These are phyloP conservation scores for Bipolaris zeicola DNA, from an alignment of 2,329 filamentous ascomycete genomes.

Conservation along the genomic window DNA sequence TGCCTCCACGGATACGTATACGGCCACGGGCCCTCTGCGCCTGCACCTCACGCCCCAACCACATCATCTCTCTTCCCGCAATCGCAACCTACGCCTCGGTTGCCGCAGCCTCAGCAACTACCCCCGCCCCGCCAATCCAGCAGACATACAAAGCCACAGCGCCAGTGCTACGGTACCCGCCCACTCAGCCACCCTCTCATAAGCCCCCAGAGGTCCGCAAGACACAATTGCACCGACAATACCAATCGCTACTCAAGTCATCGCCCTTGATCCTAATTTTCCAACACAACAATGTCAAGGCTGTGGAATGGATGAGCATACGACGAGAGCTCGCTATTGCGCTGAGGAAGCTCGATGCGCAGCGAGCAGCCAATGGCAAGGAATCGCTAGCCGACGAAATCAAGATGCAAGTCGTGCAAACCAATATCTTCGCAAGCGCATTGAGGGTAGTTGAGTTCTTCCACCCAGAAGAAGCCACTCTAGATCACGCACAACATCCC, in stretches of 20 bases:
- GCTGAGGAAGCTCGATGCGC: conserved; percentile 69
- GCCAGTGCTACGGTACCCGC: conserved; percentile 58
- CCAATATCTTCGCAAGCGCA: conserved; percentile 85
- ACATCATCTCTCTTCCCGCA: conserved; percentile 36
- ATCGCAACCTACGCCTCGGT: conserved; percentile 57
- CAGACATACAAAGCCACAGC: conserved; percentile 53
- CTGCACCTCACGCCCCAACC: conserved; percentile 29
- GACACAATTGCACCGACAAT: conserved; percentile 83
- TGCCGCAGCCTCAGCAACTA: conserved; percentile 56
- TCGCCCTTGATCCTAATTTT: conserved; percentile 86
- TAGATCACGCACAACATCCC: conserved; percentile 32
- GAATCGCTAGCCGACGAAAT: conserved; percentile 63
- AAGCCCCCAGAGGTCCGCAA: conserved; percentile 87
- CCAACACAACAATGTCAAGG: conserved; percentile 77
- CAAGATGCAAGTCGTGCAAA: conserved; percentile 83
- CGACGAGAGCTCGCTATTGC: conserved; percentile 70
- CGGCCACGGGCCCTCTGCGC: conserved; percentile 39
- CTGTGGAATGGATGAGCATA: conserved; percentile 75
- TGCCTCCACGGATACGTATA: conserved; percentile 49
- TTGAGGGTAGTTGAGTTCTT: conserved; percentile 86
- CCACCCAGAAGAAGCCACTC: conserved; percentile 41
- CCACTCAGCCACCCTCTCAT: conserved; percentile 84
- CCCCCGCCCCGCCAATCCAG: conserved; percentile 59
- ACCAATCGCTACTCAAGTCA: conserved; percentile 85
- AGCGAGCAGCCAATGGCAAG: conserved; percentile 64